Percentiles rank a stretch among this genome's conserved stretches.
phyloP scores from a whole-genome alignment of 768 basidiomycete species.

The Rhodotorula graminis region DNA sequence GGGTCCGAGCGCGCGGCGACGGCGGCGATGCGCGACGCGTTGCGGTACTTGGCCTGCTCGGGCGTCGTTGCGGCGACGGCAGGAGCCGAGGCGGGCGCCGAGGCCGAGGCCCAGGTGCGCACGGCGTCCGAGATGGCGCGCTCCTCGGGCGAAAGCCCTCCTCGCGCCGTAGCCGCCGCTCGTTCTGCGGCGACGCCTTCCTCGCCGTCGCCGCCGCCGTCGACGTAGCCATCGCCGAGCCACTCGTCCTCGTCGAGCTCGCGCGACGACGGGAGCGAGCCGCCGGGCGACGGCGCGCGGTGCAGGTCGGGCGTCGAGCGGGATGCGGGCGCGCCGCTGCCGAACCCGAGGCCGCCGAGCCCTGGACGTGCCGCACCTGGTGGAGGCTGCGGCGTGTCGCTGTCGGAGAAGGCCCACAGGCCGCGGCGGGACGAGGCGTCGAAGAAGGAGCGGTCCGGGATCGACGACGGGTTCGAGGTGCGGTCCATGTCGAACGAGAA shows the following conservation, averaged over 20 bases:
- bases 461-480: neutral
- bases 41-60: conserved; percentile 14
- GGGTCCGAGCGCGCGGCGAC: neutral
- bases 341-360: conserved; percentile 18
- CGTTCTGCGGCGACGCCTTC: neutral
- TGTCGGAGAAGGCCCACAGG: conserved; percentile 14
- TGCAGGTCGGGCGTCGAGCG: conserved; percentile 6
- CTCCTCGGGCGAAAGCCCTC: conserved; percentile 8
- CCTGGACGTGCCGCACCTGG: neutral
- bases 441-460: conserved; percentile 3
- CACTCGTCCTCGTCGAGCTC: neutral
- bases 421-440: conserved; percentile 6
- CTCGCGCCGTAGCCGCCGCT: neutral
- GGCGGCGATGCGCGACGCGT: conserved; percentile 20
- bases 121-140: conserved; percentile 23
- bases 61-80: neutral
- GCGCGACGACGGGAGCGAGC: conserved; percentile 1
- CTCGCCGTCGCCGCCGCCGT: neutral
- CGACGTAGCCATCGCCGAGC: neutral
- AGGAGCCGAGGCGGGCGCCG: neutral
- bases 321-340: neutral
- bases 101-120: conserved; percentile 8
- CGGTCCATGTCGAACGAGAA: conserved; percentile 9
- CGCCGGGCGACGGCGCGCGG: neutral
- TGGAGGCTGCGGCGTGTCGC: neutral